Base-by-base conservation (phyloP, 441 rosid genomes). In the Gossypium trilobum region DNA sequence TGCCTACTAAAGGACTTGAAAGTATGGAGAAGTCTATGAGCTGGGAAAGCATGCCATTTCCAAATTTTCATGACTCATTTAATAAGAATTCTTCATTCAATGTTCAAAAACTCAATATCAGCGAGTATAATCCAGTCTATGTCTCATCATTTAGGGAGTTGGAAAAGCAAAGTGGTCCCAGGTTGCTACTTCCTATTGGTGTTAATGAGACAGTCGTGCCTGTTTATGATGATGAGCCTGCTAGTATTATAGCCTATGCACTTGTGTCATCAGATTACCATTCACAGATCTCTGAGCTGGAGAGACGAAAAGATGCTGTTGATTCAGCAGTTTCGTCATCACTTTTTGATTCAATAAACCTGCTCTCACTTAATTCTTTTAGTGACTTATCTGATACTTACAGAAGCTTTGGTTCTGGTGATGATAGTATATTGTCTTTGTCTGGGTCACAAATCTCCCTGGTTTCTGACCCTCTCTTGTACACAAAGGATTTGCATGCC, bases 171-270 rank as follows among this genome's bases (percentile, higher is more conserved):
- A 82, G 85, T 67, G 85, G 91, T 44, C 87, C 83, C 17, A 78
- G 88, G 84, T 79, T 85, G 70, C 81, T 85, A 17, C 85, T 87
- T 73, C 89, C 89, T 67, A 74, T 84, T 73, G 89, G 89, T 56
- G 66, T 79, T 19, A 73, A 85, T 66, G 89, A 82, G 46, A 78
- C 87, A 22, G 84, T 85, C 58, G 81, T 87, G 65, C 88, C 89
- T 25, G 87, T 87, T 19, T 86, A 81, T 59, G 91, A 87, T 73
- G 91, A 87, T 59, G 91, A 87, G 70, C 89, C 88, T 48, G 83
- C 89, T 22, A 87, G 91, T 69, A 81, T 87, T 67, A 87, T 87
- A 74, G 80, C 91, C 5, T 85, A 87, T 80, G 88, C 87, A 56
- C 83, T 87, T 77, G 77, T 75, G 23, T 87, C 88, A 56, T 75